Conservation (phyloP, 352 stramenopile species). For the Globisporangium abappressorium region DNA sequence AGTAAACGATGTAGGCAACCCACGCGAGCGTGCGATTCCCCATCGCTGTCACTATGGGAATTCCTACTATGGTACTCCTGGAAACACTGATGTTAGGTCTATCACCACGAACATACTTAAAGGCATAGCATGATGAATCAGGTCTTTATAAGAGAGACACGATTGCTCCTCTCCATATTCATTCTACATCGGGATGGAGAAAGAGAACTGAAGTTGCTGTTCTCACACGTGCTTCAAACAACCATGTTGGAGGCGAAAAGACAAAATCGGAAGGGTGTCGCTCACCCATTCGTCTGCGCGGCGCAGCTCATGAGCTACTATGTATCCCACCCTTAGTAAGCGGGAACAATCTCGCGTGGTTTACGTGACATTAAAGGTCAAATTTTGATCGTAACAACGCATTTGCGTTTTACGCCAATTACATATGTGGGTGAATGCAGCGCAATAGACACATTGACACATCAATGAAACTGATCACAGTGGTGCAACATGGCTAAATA, state of each 20-base stretch:
- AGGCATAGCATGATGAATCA: neutral
- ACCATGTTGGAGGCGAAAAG: neutral
- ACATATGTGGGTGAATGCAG: neutral
- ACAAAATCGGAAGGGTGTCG: neutral
- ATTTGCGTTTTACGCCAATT: neutral
- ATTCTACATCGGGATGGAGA: neutral
- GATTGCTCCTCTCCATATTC: neutral
- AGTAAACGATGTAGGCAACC: neutral
- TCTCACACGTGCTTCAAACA: neutral
- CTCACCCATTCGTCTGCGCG: neutral
- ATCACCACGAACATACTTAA: neutral
- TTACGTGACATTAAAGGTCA: neutral
- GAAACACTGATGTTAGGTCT: neutral
- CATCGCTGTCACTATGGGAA: neutral
- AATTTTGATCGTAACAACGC: neutral
- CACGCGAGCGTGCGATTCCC: neutral
- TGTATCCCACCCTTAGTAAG: neutral
- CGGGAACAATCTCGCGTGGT: neutral
- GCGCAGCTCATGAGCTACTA: neutral
- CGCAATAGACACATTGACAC: neutral
- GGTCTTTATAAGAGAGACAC: neutral
- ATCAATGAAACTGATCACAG: neutral
- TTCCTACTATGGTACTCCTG: neutral
- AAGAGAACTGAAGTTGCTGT: neutral
- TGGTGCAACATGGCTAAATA: neutral